Evolutionary conservation across 257 asterid genomes (phyloP), one percentile per base, ranked within the genome.

Genomic region (Petunia axillaris): DNA sequence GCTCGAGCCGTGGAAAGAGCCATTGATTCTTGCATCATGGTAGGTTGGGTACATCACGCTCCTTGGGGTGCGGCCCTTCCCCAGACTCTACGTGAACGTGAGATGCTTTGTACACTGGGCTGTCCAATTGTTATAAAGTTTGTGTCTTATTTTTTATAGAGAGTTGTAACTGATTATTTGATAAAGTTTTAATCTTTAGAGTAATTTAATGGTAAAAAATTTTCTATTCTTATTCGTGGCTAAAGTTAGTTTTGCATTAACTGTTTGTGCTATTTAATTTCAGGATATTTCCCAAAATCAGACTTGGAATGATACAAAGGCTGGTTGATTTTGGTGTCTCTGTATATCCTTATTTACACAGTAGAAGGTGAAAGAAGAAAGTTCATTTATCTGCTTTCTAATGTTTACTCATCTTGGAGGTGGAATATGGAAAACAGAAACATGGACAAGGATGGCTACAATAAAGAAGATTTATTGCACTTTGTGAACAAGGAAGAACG

Each of bases 341-440:
- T 35, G 44, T 71, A 11, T 50, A 48, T 48, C 13, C n/a, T 0
- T 64, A 40, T 66, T 65, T 79, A 52, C 44, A 78, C 53, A 1
- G 76, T 39, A 2, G 46, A 63, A 63, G 15, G 75, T 52, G 63
- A 63, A 46, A 38, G 75, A 64, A 64, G 44, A 62, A 50, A 64
- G 46, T 54, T 48, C 13, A 37, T 66, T 54, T 37, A 40, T 36
- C 80, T 67, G 78, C 81, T 85, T 60, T 80, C 80, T 81, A 64
- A 86, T 84, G 89, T 82, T 82, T 85, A 83, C 78, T 78, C 64
- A 59, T 63, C 44, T 67, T 65, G 53, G 85, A 81, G 85, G 84
- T 65, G 77, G 84, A 89, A 82, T 78, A 92, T 89, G 91, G 89
- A 85, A 79, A 78, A 62, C 81, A 66, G 78, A 43, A 82, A 77